phyloP scores from a whole-genome alignment of 2,329 filamentous ascomycete genomes.

The Cladorrhinum sp. region DNA sequence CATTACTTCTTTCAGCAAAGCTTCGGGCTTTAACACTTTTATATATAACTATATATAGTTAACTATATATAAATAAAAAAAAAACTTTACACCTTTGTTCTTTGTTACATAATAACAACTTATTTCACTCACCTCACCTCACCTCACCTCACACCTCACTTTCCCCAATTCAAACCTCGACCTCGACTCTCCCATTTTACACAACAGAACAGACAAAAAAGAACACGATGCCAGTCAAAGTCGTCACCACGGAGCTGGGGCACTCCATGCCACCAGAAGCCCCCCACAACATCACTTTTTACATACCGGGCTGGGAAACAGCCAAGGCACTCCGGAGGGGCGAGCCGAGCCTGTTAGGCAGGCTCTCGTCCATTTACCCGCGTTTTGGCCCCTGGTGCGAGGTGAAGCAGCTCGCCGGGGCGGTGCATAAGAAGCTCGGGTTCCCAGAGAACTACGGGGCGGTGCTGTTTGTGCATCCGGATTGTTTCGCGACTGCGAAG shows the following conservation, averaged over 20 bases:
- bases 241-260: constrained; percentile 37
- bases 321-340: constrained; percentile 44
- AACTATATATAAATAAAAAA: not conserved
- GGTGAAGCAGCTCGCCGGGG: constrained; percentile 35
- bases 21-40: no score
- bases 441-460: constrained; percentile 29
- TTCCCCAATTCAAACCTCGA: not conserved
- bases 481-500: constrained; percentile 27
- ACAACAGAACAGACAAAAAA: not conserved
- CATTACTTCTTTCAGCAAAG: not conserved
- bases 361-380: constrained; percentile 44
- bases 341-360: constrained; percentile 35
- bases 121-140: not conserved
- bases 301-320: constrained; percentile 43
- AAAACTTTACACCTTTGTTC: not conserved
- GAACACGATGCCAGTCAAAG: constrained; percentile 24
- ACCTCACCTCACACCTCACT: not conserved
- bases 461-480: constrained; percentile 32
- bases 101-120: not conserved
- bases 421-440: constrained; percentile 34
- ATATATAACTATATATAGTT: no score
- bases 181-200: not conserved
- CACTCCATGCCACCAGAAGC: constrained; percentile 46
- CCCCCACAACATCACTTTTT: constrained; percentile 46
- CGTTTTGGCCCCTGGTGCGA: constrained; percentile 39